These are phyloP conservation scores for Hypoxylon sp. DNA, from an alignment of 2,329 filamentous ascomycete genomes.

Conservation along the genomic window DNA sequence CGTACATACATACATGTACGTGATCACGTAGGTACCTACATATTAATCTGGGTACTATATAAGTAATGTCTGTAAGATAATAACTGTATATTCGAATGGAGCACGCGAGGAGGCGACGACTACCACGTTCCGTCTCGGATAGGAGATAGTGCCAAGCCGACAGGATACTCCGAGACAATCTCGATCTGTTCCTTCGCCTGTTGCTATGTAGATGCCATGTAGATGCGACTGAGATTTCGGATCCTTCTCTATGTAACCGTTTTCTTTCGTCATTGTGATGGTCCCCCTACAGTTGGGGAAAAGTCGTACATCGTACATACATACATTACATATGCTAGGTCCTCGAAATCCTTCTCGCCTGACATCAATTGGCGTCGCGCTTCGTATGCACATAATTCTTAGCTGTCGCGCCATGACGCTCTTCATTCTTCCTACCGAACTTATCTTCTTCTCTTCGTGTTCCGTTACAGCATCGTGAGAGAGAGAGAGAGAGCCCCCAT, in stretches of 20 bases:
- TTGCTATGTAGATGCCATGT: no score
- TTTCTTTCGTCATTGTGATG: conserved; percentile 37
- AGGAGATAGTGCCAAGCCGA: conserved; percentile 34
- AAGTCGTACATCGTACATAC: conserved; percentile 6
- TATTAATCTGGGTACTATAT: conserved; percentile 4
- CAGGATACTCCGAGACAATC: conserved; percentile 34
- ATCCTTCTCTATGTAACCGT: conserved; percentile 10
- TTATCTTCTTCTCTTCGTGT: conserved; percentile 1
- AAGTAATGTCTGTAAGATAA: neutral
- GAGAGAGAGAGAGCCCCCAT: neutral
- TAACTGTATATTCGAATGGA: conserved; percentile 8
- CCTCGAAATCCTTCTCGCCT: neutral
- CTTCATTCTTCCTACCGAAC: neutral
- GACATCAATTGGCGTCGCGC: conserved; percentile 9
- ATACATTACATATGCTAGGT: conserved; percentile 23
- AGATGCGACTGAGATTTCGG: conserved; percentile 37
- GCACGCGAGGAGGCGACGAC: conserved; percentile 32
- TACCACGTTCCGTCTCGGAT: conserved; percentile 40
- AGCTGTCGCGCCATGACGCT: neutral
- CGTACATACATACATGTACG: neutral
- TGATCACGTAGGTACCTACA: neutral
- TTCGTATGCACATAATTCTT: conserved; percentile 11
- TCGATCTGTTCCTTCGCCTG: conserved; percentile 29
- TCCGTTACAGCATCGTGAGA: conserved; percentile 1
- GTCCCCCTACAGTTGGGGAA: conserved; percentile 14